A percentile compares a stretch with the other conserved stretches of the same genome.
These are phyloP conservation scores for Anisodus tanguticus DNA, from an alignment of 257 asterid genomes.

Conservation along the genomic window DNA sequence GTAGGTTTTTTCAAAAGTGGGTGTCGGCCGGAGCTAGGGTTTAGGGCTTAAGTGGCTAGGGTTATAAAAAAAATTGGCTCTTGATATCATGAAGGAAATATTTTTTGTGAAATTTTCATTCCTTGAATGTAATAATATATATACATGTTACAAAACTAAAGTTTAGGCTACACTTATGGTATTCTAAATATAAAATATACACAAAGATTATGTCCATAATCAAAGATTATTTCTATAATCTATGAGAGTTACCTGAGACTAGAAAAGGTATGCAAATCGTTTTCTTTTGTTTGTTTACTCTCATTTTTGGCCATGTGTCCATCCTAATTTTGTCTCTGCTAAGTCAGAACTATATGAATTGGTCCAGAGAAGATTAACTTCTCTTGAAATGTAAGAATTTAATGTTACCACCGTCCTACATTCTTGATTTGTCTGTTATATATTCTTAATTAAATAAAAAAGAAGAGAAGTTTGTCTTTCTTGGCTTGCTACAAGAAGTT, in stretches of 20 bases:
- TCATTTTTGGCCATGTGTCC: neutral
- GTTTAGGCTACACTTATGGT: too few species aligned
- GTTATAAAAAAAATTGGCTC: too few species aligned
- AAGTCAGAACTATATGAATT: neutral
- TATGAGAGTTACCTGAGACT: neutral
- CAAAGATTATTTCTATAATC: too few species aligned
- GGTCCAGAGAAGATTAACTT: neutral
- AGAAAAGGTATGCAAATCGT: neutral
- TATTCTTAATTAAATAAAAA: neutral
- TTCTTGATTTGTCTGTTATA: neutral
- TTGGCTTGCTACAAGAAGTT: neutral
- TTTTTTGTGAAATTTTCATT: too few species aligned
- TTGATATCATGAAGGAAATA: too few species aligned
- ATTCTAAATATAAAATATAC: too few species aligned
- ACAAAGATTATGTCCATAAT: too few species aligned
- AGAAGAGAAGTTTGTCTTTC: neutral
- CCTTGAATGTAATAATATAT: too few species aligned
- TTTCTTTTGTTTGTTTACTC: neutral
- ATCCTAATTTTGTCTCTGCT: neutral
- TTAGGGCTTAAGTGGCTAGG: too few species aligned
- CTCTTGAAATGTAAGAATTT: neutral
- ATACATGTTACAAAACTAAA: too few species aligned
- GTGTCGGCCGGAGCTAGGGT: too few species aligned
- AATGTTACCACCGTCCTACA: neutral
- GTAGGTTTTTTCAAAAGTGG: too few species aligned